Evolutionary conservation across 345 rosid species (phyloP).

Genomic region (Melaleuca quinquenervia): DNA sequence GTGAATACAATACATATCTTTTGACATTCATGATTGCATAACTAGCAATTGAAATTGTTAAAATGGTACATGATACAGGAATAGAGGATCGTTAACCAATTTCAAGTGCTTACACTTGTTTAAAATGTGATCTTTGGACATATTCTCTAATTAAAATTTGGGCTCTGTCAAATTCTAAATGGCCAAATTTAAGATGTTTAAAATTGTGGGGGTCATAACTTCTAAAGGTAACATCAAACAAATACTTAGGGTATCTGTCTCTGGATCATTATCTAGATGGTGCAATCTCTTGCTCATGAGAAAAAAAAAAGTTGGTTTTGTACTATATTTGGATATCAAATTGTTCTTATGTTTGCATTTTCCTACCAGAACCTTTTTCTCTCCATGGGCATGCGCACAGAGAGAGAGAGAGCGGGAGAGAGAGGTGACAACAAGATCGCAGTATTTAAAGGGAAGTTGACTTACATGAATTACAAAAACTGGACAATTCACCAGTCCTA

Average conservation of each 20-base stretch:
- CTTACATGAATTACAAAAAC: conserved; percentile 89
- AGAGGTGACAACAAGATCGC: neutral
- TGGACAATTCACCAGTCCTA: conserved; percentile 60
- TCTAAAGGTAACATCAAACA: neutral
- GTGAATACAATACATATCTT: neutral
- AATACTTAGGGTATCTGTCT: neutral
- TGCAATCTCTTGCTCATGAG: neutral
- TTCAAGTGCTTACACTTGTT: neutral
- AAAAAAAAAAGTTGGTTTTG: neutral
- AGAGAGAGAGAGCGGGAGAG: neutral
- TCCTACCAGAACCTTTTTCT: neutral
- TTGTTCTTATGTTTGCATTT: neutral
- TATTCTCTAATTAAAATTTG: neutral
- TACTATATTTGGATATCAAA: neutral
- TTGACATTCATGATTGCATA: neutral
- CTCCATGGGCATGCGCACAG: neutral
- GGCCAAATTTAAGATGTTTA: neutral
- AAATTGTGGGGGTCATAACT: neutral
- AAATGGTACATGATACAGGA: neutral
- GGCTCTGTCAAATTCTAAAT: neutral
- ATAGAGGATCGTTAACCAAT: neutral
- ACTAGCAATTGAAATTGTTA: neutral
- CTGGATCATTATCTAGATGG: neutral
- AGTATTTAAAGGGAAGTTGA: neutral
- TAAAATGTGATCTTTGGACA: neutral